phyloP scores from a whole-genome alignment of 2,329 filamentous ascomycete species.

The Didymella exigua region DNA sequence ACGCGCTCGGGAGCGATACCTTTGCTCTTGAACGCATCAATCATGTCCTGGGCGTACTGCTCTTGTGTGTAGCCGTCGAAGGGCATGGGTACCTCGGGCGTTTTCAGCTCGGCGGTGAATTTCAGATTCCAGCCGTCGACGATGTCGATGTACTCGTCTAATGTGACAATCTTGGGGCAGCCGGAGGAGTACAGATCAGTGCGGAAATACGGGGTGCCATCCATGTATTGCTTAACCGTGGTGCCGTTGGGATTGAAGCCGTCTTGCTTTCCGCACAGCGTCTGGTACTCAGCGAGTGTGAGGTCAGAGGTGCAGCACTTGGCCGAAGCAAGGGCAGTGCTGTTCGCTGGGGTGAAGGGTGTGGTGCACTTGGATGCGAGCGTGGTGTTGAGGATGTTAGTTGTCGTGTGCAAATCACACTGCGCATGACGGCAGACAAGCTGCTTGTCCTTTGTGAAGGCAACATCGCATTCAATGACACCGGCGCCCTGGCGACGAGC shows the following conservation, averaged over 20 bases:
- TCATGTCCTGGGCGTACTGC: constrained; percentile 67
- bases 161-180: constrained; percentile 66
- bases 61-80: constrained; percentile 70
- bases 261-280: constrained; percentile 68
- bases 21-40: constrained; percentile 49
- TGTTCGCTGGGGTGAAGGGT: constrained; percentile 42
- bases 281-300: constrained; percentile 69
- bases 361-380: constrained; percentile 46
- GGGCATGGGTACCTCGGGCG: constrained; percentile 71
- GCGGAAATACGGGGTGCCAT: constrained; percentile 65
- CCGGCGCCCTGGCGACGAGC: constrained; percentile 45
- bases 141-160: constrained; percentile 67
- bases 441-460: constrained; percentile 47
- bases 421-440: constrained; percentile 48
- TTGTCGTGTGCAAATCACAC: constrained; percentile 49
- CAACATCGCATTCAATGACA: constrained; percentile 48
- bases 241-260: constrained; percentile 68
- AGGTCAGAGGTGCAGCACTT: constrained; percentile 76
- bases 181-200: constrained; percentile 67
- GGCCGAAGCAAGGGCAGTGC: constrained; percentile 58
- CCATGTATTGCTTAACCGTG: constrained; percentile 63
- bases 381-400: constrained; percentile 45
- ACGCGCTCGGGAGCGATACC: constrained; percentile 50
- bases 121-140: constrained; percentile 63
- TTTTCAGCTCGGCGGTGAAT: constrained; percentile 62